These are phyloP conservation scores for Elsinoe australis DNA, from an alignment of 2,329 filamentous ascomycete species.

Conservation along the genomic window DNA sequence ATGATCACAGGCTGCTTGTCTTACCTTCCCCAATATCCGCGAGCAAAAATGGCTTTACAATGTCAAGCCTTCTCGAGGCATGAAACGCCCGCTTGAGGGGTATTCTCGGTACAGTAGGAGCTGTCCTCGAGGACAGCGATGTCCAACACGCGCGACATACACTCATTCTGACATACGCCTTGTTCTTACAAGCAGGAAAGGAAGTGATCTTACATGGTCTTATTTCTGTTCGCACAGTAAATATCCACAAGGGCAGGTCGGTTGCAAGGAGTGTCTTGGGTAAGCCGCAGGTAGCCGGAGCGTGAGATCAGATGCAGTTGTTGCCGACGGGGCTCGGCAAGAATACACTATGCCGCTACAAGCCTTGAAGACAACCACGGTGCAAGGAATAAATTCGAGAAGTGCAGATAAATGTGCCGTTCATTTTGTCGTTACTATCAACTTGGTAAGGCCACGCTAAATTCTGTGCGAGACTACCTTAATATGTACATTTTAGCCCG, in stretches of 20 bases:
- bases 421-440: conserved; percentile 9
- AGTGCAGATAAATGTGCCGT: no score
- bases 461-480: background rate
- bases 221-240: conserved; percentile 3
- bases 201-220: background rate
- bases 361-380: no score
- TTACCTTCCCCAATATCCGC: conserved; percentile 81
- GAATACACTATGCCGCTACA: background rate
- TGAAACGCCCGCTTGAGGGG: conserved; percentile 24
- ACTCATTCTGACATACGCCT: conserved; percentile 4
- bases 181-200: background rate
- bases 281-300: conserved; percentile 6
- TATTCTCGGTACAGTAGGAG: background rate
- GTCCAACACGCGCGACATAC: conserved; percentile 14
- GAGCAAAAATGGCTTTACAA: conserved; percentile 70
- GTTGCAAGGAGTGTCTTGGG: conserved; percentile 1
- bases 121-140: background rate
- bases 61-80: conserved; percentile 28
- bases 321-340: background rate
- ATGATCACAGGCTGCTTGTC: conserved; percentile 20
- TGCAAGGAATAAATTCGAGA: background rate
- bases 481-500: no score
- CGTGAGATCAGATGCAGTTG: background rate
- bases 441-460: background rate
- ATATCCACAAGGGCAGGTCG: conserved; percentile 7